Percentiles rank a stretch among this genome's conserved stretches.
phyloP scores from a whole-genome alignment of 2,329 filamentous ascomycete genomes.

The Allantophomopsis lycopodina region DNA sequence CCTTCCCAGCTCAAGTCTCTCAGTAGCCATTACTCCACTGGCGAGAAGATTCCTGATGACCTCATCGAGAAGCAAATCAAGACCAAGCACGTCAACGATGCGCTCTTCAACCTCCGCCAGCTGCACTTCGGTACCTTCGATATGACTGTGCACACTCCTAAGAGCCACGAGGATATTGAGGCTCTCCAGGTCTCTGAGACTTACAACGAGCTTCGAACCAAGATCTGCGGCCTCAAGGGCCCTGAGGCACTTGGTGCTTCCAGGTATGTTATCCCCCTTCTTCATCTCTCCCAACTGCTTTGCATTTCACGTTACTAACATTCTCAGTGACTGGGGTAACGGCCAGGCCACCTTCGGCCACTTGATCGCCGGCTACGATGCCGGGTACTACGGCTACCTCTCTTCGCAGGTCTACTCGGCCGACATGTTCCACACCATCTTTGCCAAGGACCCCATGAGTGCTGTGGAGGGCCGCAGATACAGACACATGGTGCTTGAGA shows the following conservation, averaged over 20 bases:
- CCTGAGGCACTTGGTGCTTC: constrained; percentile 50
- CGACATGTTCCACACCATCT: constrained; percentile 77
- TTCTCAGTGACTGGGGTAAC: constrained; percentile 51
- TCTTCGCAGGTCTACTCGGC: constrained; percentile 69
- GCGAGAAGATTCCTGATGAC: constrained; percentile 59
- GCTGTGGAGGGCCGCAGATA: constrained; percentile 60
- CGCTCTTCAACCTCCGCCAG: constrained; percentile 65
- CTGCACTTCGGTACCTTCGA: constrained; percentile 74
- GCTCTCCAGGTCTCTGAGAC: constrained; percentile 47
- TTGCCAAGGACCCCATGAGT: constrained; percentile 69
- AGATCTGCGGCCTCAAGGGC: constrained; percentile 63
- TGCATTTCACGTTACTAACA: not conserved
- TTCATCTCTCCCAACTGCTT: too few species aligned
- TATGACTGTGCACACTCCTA: constrained; percentile 65
- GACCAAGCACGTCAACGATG: constrained; percentile 71
- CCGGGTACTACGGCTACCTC: constrained; percentile 68
- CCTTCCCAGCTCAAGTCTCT: constrained; percentile 50
- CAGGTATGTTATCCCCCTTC: constrained; percentile 26
- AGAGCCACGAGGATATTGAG: constrained; percentile 55
- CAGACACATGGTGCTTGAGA: constrained; percentile 64
- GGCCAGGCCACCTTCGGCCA: constrained; percentile 73
- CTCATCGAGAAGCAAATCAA: constrained; percentile 61
- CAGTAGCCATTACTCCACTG: constrained; percentile 60
- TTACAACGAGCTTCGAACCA: constrained; percentile 60
- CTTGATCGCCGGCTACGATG: constrained; percentile 73